Base-by-base conservation (phyloP, 2,329 filamentous ascomycete species). In the Amauroascus verrucosus region DNA sequence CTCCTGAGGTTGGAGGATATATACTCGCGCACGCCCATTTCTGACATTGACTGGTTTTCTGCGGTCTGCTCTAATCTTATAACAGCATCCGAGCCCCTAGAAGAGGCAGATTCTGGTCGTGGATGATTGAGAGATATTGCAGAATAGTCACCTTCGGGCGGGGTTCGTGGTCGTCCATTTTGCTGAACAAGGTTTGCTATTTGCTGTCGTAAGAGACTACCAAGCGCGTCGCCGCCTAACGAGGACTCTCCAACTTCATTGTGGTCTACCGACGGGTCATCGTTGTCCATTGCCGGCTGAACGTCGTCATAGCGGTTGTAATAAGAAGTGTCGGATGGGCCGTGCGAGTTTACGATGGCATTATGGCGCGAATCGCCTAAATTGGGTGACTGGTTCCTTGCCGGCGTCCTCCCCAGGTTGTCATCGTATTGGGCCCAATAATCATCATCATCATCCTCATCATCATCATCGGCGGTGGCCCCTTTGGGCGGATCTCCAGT, bases 401-500 rank as follows among this genome's bases (percentile, higher is more conserved):
- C 69, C 8, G 77, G 77, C 11, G 77, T 79, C 47, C 71, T 64
- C 30, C 71, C 72, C 1, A 79, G 77, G 2, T 77, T 79, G 50
- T 72, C 70, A 65, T 82, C 79, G 60, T 84, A 83, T 59, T 77
- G 75, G 3, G 77, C 79, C 81, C 81, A 84, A 65, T 84, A 84
- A 57, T 77, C 76, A 57, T 80, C 80, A 50, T 83, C 80, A 53
- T 82, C 78, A 18, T 79, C 76, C 1, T 77, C 74, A 2, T 77
- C 74, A 16, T 70, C 64, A 6, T 63, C 60, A 22, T 55, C 55
- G 16, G 61, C 52, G 22, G 62, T 48, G 37, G 58, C 52, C 53
- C 60, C 51, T 48, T 54, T 55, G 13, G 22, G 16, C 40, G 44
- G 24, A 30, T 33, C 30, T 49, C 63, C 65, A 18, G 63, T 62